These are phyloP conservation scores for Saccharata proteae DNA, from an alignment of 2,329 filamentous ascomycete genomes.

Conservation along the genomic window DNA sequence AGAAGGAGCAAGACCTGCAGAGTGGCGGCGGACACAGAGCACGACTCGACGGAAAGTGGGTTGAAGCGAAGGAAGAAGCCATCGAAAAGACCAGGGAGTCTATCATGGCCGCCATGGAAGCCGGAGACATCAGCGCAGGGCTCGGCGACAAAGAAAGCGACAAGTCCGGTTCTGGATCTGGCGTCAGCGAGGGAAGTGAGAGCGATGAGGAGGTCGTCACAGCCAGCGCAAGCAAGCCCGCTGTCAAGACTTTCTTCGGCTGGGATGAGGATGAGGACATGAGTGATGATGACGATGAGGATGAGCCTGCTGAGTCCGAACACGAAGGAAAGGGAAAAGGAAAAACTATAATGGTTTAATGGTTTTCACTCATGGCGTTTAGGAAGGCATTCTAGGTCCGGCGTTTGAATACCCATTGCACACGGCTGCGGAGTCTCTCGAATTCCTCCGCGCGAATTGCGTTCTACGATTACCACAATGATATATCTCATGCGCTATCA, in stretches of 20 bases:
- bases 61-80: conserved; percentile 87
- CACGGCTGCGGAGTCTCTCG: too few species aligned
- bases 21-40: conserved; percentile 55
- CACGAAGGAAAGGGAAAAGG: conserved; percentile 35
- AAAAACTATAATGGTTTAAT: too few species aligned
- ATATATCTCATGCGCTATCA: too few species aligned
- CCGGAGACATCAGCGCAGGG: conserved; percentile 36
- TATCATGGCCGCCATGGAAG: conserved; percentile 57
- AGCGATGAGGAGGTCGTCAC: conserved; percentile 20
- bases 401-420: too few species aligned
- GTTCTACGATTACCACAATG: too few species aligned
- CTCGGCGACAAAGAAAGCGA: conserved; percentile 32
- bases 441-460: too few species aligned
- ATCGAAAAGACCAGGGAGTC: conserved; percentile 71
- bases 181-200: conserved; percentile 13
- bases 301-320: conserved; percentile 18
- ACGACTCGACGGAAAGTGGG: conserved; percentile 75
- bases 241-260: conserved; percentile 49
- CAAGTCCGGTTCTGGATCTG: conserved; percentile 17
- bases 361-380: too few species aligned
- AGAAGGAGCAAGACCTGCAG: conserved; percentile 70
- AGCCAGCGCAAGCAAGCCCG: conserved; percentile 16
- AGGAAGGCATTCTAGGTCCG: too few species aligned
- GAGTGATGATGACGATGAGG: conserved; percentile 31
- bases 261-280: conserved; percentile 62